Evolutionary conservation across 208 protist genomes (phyloP).

Genomic region (Leptomonas seymouri): DNA sequence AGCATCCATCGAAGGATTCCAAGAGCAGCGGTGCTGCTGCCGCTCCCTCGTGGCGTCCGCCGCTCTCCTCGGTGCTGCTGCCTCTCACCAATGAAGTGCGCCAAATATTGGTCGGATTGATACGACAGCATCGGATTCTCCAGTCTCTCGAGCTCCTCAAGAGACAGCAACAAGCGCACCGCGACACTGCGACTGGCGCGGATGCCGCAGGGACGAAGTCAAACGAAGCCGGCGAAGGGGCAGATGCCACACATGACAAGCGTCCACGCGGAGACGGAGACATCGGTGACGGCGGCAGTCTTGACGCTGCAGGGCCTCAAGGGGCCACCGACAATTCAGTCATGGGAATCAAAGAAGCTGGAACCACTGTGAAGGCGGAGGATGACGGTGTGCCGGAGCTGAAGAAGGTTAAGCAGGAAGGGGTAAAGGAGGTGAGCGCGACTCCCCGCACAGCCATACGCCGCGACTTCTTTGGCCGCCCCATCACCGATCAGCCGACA

Average conservation of each 20-base stretch:
- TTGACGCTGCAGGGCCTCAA: background rate
- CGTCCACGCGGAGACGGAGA: background rate
- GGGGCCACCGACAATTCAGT: background rate
- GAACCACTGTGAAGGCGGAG: background rate
- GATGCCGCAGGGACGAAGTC: background rate
- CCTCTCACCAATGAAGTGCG: constrained; percentile 48
- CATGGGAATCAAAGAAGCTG: background rate
- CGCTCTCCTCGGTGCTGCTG: constrained; percentile 29
- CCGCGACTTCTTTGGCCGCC: constrained; percentile 78
- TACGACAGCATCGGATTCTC: constrained; percentile 42
- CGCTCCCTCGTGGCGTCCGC: background rate
- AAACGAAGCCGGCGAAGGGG: background rate
- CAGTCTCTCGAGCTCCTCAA: constrained; percentile 22
- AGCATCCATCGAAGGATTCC: background rate
- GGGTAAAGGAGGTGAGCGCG: background rate
- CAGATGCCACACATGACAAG: background rate
- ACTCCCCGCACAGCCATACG: constrained; percentile 12
- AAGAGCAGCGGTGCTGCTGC: background rate
- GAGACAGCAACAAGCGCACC: constrained; percentile 6
- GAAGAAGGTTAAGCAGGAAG: constrained; percentile 12
- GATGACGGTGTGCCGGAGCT: background rate
- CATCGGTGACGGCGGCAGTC: background rate
- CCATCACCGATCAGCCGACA: constrained; percentile 21
- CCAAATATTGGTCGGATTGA: constrained; percentile 53
- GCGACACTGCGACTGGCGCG: no score